Conservation (phyloP, 257 asterid species). For the Solanum pinnatisectum region DNA sequence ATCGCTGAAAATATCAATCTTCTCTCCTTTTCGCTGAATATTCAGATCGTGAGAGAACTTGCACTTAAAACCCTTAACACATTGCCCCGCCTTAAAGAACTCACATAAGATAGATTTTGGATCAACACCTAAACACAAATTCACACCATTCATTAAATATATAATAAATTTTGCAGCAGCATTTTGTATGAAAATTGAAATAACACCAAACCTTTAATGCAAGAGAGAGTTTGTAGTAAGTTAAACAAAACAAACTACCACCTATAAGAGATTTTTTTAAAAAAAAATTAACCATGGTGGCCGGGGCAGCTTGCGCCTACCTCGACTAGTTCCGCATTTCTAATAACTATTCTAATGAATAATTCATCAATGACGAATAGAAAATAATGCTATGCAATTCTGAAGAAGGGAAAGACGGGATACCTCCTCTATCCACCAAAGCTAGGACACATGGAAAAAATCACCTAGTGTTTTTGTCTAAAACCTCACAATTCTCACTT, state of each 20-base stretch:
- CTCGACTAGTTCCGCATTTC: neutral
- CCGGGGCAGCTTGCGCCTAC: neutral
- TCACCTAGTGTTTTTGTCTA: neutral
- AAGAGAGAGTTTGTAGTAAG: neutral
- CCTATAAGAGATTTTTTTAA: neutral
- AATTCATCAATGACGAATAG: neutral
- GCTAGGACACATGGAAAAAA: neutral
- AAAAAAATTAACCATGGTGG: neutral
- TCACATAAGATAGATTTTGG: constrained; percentile 82
- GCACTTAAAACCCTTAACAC: constrained; percentile 90
- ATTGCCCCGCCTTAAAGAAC: constrained; percentile 82
- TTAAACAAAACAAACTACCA: neutral
- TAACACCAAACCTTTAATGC: neutral
- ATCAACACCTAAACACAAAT: constrained; percentile 68
- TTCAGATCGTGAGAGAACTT: constrained; percentile 94
- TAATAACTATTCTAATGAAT: neutral
- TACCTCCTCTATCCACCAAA: neutral
- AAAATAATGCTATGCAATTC: neutral
- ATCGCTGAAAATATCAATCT: constrained; percentile 88
- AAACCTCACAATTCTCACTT: neutral
- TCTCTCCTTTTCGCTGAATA: constrained; percentile 92
- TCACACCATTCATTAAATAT: neutral
- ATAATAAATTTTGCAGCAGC: neutral
- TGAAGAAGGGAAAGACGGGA: neutral
- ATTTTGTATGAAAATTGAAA: neutral